Conservation (phyloP, 1,284 basidiomycete genomes). For the Phellinidium pouzarii region DNA sequence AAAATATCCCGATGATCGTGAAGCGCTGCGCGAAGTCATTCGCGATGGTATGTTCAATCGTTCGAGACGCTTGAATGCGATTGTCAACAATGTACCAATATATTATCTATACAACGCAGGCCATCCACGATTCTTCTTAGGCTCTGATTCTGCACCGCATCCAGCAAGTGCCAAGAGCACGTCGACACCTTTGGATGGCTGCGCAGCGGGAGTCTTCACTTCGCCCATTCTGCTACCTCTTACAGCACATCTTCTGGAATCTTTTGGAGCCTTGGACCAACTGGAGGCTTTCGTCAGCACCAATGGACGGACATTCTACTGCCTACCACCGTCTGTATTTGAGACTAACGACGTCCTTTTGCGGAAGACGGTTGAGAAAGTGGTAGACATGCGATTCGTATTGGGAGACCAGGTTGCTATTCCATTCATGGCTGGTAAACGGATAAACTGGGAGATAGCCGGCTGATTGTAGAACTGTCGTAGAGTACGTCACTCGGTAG, state of each 20-base stretch:
- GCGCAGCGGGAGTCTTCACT: conserved; percentile 93
- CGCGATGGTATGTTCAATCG: conserved; percentile 51
- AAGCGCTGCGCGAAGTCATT: conserved; percentile 80
- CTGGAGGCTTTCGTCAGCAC: conserved; percentile 74
- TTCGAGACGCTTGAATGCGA: background rate
- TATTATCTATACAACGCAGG: conserved; percentile 41
- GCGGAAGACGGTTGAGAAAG: conserved; percentile 30
- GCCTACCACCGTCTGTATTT: conserved; percentile 29
- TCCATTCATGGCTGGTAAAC: conserved; percentile 90
- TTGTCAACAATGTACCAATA: background rate
- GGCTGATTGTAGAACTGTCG: background rate
- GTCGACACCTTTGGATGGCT: conserved; percentile 64
- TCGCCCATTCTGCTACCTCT: conserved; percentile 86
- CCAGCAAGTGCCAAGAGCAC: conserved; percentile 76
- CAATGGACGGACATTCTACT: conserved; percentile 80
- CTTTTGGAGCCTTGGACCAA: conserved; percentile 77
- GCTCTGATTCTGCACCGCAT: conserved; percentile 96
- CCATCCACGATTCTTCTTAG: conserved; percentile 95
- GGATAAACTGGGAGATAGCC: conserved; percentile 77
- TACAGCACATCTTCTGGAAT: conserved; percentile 78
- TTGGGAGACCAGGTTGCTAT: conserved; percentile 58
- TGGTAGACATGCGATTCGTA: conserved; percentile 47
- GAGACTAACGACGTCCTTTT: conserved; percentile 29
- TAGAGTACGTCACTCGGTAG: background rate
- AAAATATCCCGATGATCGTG: conserved; percentile 89